A percentile compares a stretch with the other conserved stretches of the same genome.
These are phyloP conservation scores for Cucurbita moschata DNA, from an alignment of 306 rosid genomes.

Conservation along the genomic window DNA sequence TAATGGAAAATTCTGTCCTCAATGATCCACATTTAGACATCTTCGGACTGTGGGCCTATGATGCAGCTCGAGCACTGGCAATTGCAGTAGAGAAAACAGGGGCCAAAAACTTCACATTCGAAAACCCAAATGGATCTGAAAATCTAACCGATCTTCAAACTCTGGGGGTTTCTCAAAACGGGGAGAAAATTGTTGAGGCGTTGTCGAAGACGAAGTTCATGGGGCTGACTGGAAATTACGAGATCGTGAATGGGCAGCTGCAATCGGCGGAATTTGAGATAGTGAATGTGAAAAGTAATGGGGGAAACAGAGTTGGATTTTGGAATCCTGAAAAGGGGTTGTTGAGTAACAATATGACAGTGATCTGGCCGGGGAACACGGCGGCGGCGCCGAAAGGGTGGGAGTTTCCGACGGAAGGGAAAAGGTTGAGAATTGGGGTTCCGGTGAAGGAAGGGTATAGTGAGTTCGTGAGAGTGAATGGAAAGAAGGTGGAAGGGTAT, in stretches of 20 bases:
- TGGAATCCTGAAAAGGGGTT: conserved; percentile 34
- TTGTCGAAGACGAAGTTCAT: too few species aligned
- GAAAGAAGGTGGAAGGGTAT: conserved; percentile 19
- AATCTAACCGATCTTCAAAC: too few species aligned
- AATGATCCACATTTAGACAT: conserved; percentile 11
- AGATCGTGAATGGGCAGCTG: too few species aligned
- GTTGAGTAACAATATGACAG: conserved; percentile 5
- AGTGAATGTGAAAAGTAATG: conserved; percentile 26
- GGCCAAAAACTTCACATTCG: neutral
- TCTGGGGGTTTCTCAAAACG: too few species aligned
- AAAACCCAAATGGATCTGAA: too few species aligned
- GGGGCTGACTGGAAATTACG: too few species aligned
- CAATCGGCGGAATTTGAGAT: conserved; percentile 10
- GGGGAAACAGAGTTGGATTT: conserved; percentile 28
- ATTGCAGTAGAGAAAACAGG: conserved; percentile 31
- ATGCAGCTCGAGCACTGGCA: conserved; percentile 43
- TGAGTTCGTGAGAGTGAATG: conserved; percentile 21
- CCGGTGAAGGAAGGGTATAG: conserved; percentile 10
- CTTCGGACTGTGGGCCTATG: conserved; percentile 49
- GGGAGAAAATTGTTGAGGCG: too few species aligned
- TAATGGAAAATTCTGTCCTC: conserved; percentile 12
- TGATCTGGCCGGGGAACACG: conserved; percentile 52
- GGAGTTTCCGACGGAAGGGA: conserved; percentile 31
- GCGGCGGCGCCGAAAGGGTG: conserved; percentile 27
- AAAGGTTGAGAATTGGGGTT: conserved; percentile 25